Base-by-base conservation (phyloP, 73 alveolate genomes). In the Symbiodinium natans region DNA sequence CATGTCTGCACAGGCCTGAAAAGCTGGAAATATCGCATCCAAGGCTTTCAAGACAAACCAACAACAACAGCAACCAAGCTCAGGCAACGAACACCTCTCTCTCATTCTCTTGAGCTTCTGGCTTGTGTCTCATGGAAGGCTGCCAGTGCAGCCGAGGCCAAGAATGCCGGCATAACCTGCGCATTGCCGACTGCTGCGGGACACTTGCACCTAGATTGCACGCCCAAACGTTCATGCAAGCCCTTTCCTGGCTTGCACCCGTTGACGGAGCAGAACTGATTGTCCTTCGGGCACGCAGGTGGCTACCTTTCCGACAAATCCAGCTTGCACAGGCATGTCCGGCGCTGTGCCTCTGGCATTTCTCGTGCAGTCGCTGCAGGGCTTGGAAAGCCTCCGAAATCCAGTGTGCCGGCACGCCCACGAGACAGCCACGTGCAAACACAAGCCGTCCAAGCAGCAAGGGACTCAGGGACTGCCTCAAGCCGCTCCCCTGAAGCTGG, bases 301-400 rank as follows among this genome's bases (percentile, higher is more conserved):
- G n/a, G n/a, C n/a, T n/a, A n/a, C n/a, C n/a, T n/a, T n/a, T n/a
- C n/a, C n/a, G n/a, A n/a, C n/a, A n/a, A n/a, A n/a, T n/a, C n/a
- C n/a, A n/a, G n/a, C n/a, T n/a, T n/a, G n/a, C n/a, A n/a, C n/a
- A n/a, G n/a, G n/a, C n/a, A n/a, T 52, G 71, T 52, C n/a, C 1
- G n/a, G 27, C 3, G 31, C 71, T 2, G 15, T 38, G 56, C 90
- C 90, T 41, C 15, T 52, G 63, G n/a, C n/a, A n/a, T n/a, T n/a
- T n/a, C n/a, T n/a, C n/a, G 90, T 82, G 90, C 90, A 82, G 63
- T 40, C 41, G 90, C 68, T 82, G 90, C 38, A 82, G 27, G 34
- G 90, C 90, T 19, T 82, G 52, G n/a, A 82, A 31, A 7, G 63
- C 90, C 90, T 82, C 68, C 40, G 21, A 52, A 52, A 52, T 15